These are phyloP conservation scores for Ceratobasidium papillatum DNA, from an alignment of 1,284 basidiomycete species.

Conservation along the genomic window DNA sequence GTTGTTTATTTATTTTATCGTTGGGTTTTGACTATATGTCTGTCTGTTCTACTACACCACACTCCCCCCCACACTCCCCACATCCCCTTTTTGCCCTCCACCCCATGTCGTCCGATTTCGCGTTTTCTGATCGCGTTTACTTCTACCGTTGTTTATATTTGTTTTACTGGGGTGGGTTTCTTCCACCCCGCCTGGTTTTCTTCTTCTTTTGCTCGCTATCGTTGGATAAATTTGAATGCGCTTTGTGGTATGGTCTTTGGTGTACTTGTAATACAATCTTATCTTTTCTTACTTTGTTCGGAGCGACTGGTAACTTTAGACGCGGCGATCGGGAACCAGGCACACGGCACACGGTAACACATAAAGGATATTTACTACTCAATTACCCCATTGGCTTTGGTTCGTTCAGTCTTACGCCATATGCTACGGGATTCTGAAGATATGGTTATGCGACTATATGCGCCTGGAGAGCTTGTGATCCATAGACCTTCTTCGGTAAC, in stretches of 20 bases:
- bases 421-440: not conserved
- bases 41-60: slow-evolving; percentile 3
- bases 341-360: not conserved
- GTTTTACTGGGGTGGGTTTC: slow-evolving; percentile 9
- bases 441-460: not conserved
- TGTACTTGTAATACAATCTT: slow-evolving; percentile 16
- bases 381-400: not conserved
- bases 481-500: not conserved
- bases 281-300: not conserved
- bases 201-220: slow-evolving; percentile 30
- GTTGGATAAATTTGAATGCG: slow-evolving; percentile 18
- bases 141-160: slow-evolving; percentile 3
- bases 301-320: not conserved
- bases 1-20: slow-evolving; percentile 27
- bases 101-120: not conserved
- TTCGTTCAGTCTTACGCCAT: not conserved
- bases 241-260: slow-evolving; percentile 3
- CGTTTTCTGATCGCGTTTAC: not conserved
- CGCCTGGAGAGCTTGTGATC: not conserved
- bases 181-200: not conserved
- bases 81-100: not conserved
- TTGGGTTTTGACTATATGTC: not conserved
- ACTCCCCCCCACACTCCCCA: not conserved
- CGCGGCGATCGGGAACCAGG: not conserved
- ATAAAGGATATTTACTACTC: not conserved